A percentile compares a stretch with the other conserved stretches of the same genome.
Evolutionary conservation across 176 grass and related monocot genomes (phyloP).

Genomic region (Paspalum vaginatum): DNA sequence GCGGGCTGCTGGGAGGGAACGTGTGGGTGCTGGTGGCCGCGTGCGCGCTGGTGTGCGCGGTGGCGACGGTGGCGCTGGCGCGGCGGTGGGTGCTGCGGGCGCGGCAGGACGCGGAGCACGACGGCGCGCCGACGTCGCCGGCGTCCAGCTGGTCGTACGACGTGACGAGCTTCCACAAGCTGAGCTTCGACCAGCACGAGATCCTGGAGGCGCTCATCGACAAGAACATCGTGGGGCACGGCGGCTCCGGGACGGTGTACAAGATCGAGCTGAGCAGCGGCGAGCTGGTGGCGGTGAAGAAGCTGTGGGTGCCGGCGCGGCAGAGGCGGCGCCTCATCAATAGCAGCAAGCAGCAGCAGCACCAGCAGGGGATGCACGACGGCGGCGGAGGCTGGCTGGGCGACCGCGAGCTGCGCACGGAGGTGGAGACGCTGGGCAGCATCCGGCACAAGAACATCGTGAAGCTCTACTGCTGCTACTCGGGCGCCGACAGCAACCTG

Average conservation of each 20-base stretch:
- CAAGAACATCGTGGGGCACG: constrained; percentile 89
- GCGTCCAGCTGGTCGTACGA: constrained; percentile 66
- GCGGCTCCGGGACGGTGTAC: constrained; percentile 87
- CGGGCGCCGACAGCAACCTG: constrained; percentile 73
- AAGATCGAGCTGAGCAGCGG: constrained; percentile 83
- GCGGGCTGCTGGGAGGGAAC: constrained; percentile 53
- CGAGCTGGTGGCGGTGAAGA: constrained; percentile 84
- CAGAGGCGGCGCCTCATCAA: background rate
- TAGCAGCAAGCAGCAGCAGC: background rate
- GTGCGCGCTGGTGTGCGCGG: constrained; percentile 50
- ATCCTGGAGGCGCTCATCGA: constrained; percentile 90
- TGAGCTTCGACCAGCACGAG: constrained; percentile 89
- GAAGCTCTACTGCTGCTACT: constrained; percentile 98
- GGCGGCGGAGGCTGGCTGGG: constrained; percentile 22
- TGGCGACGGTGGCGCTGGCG: constrained; percentile 42
- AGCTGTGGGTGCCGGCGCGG: constrained; percentile 59
- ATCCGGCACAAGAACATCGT: constrained; percentile 99
- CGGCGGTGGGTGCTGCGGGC: constrained; percentile 53
- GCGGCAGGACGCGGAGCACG: constrained; percentile 43
- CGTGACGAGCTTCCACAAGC: constrained; percentile 92
- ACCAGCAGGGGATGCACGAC: background rate
- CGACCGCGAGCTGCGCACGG: constrained; percentile 69
- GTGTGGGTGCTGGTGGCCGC: constrained; percentile 59
- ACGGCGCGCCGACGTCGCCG: constrained; percentile 53
- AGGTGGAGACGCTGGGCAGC: constrained; percentile 98